Base-by-base conservation (phyloP, 2,329 filamentous ascomycete genomes). In the Paecilomyces variotii region DNA sequence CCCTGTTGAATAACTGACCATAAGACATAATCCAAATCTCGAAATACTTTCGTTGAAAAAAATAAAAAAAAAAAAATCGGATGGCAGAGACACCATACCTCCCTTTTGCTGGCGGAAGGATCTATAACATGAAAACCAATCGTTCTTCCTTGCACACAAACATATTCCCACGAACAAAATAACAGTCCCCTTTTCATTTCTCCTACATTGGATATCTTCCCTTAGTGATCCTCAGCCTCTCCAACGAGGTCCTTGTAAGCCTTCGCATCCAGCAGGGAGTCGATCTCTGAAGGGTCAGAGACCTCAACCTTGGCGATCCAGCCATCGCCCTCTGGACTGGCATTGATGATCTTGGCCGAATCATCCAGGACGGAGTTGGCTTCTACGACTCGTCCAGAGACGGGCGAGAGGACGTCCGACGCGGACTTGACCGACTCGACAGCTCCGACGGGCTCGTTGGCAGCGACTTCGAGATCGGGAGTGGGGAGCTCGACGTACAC, bases 341-440 rank as follows among this genome's bases (percentile, higher is more conserved):
- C 83, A 81, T 97, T 99, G 79, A 99, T 91, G 58, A 84, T 87
- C 60, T 84, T 84, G 25, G 94, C 93, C 80, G 89, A 92, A 75
- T 94, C 88, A 75, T 95, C 89, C 62, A 99, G 83, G 60, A 80
- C 71, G 10, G 72, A 70, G 79, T 99, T 99, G 68, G 87, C 81
- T 70, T 88, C 84, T 39, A 84, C 82, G 61, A 99, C 85, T 66
- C 79, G 88, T 71, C 93, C 93, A 56, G 82, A 79, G 65, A 97
- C 84, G 19, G 94, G 94, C 12, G 91, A 87, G 79, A 96, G 88
- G 80, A 99, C 96, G 74, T 99, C 94, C 63, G 90, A 93, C n/a
- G 94, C 94, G 62, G 89, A 94, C 83, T 99, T 99, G 76, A 99
- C 94, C 2, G 91, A 97, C 81, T 99, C 94, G 67, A 99, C 93